Evolutionary conservation across 768 basidiomycete genomes (phyloP).

Genomic region (Megacollybia marginata): DNA sequence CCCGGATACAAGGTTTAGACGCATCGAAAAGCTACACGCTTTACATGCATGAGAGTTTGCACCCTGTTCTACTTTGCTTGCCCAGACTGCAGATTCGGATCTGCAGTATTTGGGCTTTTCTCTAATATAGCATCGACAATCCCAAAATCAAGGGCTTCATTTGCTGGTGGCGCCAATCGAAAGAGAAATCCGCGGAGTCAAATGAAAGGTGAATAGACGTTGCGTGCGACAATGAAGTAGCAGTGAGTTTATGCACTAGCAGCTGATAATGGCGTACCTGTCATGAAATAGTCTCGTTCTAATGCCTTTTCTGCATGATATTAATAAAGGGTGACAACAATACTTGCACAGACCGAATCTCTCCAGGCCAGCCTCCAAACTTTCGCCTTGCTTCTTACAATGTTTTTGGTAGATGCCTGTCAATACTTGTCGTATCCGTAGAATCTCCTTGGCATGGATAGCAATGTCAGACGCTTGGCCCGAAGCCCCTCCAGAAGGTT

Average conservation of each 20-base stretch:
- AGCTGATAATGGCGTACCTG: conserved; percentile 42
- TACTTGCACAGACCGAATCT: conserved; percentile 63
- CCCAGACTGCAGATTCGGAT: too few relatives aligned
- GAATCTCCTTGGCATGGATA: conserved; percentile 95
- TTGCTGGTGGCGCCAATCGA: conserved; percentile 29
- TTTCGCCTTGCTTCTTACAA: conserved; percentile 65
- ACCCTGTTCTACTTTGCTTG: too few relatives aligned
- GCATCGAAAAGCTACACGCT: too few relatives aligned
- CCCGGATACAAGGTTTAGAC: too few relatives aligned
- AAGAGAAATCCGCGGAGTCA: too few relatives aligned
- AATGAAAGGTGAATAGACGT: too few relatives aligned
- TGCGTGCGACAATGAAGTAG: too few relatives aligned
- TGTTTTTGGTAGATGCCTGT: conserved; percentile 89
- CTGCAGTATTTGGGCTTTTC: conserved; percentile 14
- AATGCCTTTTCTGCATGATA: conserved; percentile 65
- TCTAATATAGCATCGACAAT: conserved; percentile 91
- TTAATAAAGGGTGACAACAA: conserved; percentile 15
- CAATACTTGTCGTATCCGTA: conserved; percentile 76
- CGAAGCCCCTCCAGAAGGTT: conserved; percentile 93
- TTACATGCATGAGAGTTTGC: too few relatives aligned
- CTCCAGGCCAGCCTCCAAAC: conserved; percentile 49
- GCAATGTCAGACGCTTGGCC: conserved; percentile 96
- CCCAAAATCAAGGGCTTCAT: conserved; percentile 86
- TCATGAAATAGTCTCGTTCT: conserved; percentile 96
- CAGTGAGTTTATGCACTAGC: too few relatives aligned